These are phyloP conservation scores for Scheffersomyces cryptocercus DNA, from an alignment of 1,139 yeast species.

Conservation along the genomic window DNA sequence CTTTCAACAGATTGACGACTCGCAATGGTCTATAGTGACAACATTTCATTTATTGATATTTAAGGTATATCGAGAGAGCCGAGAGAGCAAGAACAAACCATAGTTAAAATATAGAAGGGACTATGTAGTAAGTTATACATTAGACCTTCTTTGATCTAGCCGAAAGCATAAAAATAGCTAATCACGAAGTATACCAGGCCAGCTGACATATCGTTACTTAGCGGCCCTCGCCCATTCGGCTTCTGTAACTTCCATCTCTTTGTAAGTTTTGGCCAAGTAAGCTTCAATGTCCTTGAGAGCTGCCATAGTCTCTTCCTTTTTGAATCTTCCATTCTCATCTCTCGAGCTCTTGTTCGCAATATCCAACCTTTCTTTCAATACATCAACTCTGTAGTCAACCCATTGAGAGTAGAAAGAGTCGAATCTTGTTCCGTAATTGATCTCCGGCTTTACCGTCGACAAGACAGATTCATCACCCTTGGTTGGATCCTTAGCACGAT, in stretches of 20 bases:
- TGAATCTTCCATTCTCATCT: slow-evolving; percentile 29
- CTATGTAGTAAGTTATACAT: no score
- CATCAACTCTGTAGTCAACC: slow-evolving; percentile 29
- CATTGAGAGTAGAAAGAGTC: slow-evolving; percentile 38
- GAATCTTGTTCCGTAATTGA: slow-evolving; percentile 35
- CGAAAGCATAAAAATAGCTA: no score
- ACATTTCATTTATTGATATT: no score
- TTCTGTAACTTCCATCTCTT: slow-evolving; percentile 45
- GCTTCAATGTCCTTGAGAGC: slow-evolving; percentile 38
- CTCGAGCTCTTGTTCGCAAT: slow-evolving; percentile 21
- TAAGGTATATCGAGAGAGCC: no score
- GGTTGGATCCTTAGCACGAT: slow-evolving; percentile 31
- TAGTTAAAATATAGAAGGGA: no score
- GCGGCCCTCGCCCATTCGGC: slow-evolving; percentile 23
- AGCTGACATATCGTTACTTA: neutral
- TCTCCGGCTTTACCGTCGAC: slow-evolving; percentile 40
- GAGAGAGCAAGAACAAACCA: no score
- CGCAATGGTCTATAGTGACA: no score
- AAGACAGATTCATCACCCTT: slow-evolving; percentile 31
- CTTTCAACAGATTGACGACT: no score
- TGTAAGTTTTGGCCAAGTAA: slow-evolving; percentile 43
- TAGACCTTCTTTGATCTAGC: no score
- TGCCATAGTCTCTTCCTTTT: slow-evolving; percentile 38
- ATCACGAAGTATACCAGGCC: no score
- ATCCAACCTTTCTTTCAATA: slow-evolving; percentile 36